Evolutionary conservation across 1,139 yeast species (phyloP).

Genomic region (Pneumocystis murina): DNA sequence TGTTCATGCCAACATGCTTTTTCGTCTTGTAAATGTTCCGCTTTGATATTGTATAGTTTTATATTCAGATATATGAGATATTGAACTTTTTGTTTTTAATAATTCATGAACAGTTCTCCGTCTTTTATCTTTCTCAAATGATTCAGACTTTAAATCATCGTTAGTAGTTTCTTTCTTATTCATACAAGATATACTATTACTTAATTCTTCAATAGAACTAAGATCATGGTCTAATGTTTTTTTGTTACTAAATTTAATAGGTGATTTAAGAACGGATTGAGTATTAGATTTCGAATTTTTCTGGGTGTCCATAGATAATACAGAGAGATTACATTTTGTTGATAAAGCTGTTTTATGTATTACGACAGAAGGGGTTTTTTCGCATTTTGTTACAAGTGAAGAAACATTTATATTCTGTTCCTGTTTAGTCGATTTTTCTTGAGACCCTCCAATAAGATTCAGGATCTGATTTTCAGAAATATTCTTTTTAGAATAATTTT

Average conservation of each 20-base stretch:
- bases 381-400: neutral
- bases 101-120: neutral
- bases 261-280: neutral
- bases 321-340: neutral
- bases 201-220: neutral
- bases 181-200: neutral
- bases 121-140: neutral
- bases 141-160: neutral
- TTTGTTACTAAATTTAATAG: neutral
- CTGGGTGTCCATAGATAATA: neutral
- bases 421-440: neutral
- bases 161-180: neutral
- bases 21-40: neutral
- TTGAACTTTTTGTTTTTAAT: neutral
- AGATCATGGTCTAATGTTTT: neutral
- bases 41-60: neutral
- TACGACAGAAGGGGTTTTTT: conserved; percentile 1
- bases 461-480: neutral
- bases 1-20: neutral
- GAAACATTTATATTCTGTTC: neutral
- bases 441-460: neutral
- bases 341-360: neutral
- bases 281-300: neutral
- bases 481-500: neutral
- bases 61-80: neutral